Conservation (phyloP, 192 early-diverging fungal species). For the Fimicolochytrium jonesii region DNA sequence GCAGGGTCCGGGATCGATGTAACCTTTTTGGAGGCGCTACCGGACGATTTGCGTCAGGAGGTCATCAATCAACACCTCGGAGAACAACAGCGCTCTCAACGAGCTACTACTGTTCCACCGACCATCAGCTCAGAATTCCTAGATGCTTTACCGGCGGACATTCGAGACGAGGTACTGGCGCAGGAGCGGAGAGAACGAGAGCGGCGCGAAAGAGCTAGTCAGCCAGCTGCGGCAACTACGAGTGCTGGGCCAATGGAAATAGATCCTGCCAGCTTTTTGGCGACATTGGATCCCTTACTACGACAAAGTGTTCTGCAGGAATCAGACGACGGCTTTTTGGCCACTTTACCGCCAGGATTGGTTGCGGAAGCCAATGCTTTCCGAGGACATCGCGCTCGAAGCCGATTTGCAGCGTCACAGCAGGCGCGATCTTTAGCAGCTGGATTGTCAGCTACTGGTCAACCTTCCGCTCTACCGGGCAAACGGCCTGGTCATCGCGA, state of each 20-base stretch:
- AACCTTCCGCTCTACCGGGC: too few species aligned
- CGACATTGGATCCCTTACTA: constrained; percentile 50
- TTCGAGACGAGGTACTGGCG: constrained; percentile 81
- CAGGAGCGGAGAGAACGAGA: constrained; percentile 70
- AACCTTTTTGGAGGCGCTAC: constrained; percentile 89
- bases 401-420: background rate
- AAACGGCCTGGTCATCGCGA: constrained; percentile 54
- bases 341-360: constrained; percentile 34
- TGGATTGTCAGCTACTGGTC: too few species aligned
- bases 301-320: constrained; percentile 52
- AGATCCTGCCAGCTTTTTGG: constrained; percentile 54
- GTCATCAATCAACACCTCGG: constrained; percentile 79
- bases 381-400: constrained; percentile 6
- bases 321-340: constrained; percentile 43
- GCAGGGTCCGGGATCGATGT: constrained; percentile 82
- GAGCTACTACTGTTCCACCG: constrained; percentile 20
- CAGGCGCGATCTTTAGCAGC: background rate
- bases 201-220: constrained; percentile 56
- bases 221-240: constrained; percentile 20
- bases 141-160: constrained; percentile 83
- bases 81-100: constrained; percentile 42
- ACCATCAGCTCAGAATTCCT: constrained; percentile 69
- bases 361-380: constrained; percentile 51
- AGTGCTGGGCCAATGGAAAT: constrained; percentile 25
- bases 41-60: constrained; percentile 90